Conservation (phyloP, 805 yeast species). For the Schwanniomyces yamadae region DNA sequence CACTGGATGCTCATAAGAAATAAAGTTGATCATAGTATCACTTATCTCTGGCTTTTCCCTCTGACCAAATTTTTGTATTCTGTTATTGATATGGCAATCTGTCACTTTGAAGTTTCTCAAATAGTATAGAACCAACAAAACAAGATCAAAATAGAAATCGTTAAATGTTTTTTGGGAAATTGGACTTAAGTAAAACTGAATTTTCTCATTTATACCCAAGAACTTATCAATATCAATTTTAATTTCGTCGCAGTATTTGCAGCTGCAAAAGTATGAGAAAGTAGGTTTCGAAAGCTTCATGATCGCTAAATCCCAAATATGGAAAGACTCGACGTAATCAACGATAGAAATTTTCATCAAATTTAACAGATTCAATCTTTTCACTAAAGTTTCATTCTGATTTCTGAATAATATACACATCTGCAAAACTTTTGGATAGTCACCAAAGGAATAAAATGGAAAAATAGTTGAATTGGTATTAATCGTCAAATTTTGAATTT, state of each 20-base stretch:
- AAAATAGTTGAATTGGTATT: constrained; percentile 9
- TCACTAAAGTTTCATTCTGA: constrained; percentile 1
- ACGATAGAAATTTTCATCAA: constrained; percentile 1
- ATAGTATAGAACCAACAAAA: constrained; percentile 5
- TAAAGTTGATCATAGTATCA: neutral
- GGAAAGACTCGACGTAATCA: constrained; percentile 12
- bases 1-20: neutral
- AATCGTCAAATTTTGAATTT: constrained; percentile 3
- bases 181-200: constrained; percentile 14
- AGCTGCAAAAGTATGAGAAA: constrained; percentile 3
- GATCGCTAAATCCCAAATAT: constrained; percentile 8
- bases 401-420: constrained; percentile 1
- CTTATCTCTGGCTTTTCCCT: neutral
- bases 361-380: neutral
- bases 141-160: constrained; percentile 10
- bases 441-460: constrained; percentile 6
- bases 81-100: neutral
- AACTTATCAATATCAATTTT: constrained; percentile 3
- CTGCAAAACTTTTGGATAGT: neutral
- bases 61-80: neutral
- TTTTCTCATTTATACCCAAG: constrained; percentile 8
- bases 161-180: constrained; percentile 8
- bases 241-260: constrained; percentile 3
- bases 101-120: neutral
- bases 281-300: constrained; percentile 1